Base-by-base conservation (phyloP, 352 stramenopile species). In the Phytopythium cucurbitacearum region DNA sequence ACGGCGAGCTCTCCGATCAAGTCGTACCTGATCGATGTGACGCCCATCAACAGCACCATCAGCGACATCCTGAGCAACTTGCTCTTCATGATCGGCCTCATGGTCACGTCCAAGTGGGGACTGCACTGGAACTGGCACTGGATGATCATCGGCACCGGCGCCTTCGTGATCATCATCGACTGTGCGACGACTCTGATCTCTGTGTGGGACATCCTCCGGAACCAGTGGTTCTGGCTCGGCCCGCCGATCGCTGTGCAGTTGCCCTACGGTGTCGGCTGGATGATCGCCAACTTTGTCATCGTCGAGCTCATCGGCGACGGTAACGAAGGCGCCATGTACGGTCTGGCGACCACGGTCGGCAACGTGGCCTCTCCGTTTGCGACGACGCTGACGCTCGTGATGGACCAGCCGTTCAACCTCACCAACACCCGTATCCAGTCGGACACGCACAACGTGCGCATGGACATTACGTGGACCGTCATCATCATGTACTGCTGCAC, bases 301-400 rank as follows among this genome's bases (percentile, higher is more conserved):
- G 66, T 82, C 8, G 71, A 82, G 36, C 47, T 82, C 13, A 55
- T 61, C 0, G 62, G 67, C 21, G 52, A 68, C 13, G 65, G 68
- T 9, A 65, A 73, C 13, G 71, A 79, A 56, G 65, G 64, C 12
- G 65, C 69, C 2, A 57, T 68, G 46, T 81, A 76, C 54, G 65
- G 68, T 12, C 49, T 81, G 10, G 11, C 73, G 21, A 81, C 71
- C 11, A 78, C 71, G 1, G 57, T 76, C 2, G 50, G 39, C 37
- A 76, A 78, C 56, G 21, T 78, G 9, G 43, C 56, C n/a, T 58
- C 43, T 2, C 71, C 71, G 10, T 73, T 81, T 39, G 71, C 65
- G 9, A 21, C 59, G 6, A 64, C 71, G 4, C 8, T 81, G 12
- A 71, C 69, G 16, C 51, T 55, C n/a, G 53, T 62, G 34, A 57